Evolutionary conservation across 257 asterid species (phyloP).

Genomic region (Solanum sparsipilum): DNA sequence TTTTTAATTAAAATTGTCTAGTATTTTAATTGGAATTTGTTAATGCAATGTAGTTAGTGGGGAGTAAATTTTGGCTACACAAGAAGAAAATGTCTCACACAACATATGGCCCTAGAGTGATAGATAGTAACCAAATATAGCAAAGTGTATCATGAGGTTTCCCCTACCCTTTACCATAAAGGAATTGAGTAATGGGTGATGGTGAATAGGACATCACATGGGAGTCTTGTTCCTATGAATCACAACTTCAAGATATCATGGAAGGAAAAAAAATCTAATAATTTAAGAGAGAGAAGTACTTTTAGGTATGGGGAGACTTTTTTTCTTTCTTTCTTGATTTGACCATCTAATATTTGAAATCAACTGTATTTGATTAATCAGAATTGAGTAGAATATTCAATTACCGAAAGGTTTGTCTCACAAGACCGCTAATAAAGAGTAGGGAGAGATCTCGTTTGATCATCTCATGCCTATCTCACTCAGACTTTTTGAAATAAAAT

Average conservation of each 20-base stretch:
- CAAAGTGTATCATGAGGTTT: slow-evolving; percentile 14
- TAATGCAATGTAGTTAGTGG: neutral
- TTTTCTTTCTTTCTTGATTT: neutral
- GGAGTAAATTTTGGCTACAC: neutral
- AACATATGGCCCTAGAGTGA: neutral
- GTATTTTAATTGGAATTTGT: neutral
- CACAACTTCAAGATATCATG: neutral
- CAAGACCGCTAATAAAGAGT: neutral
- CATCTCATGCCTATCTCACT: neutral
- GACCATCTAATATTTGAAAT: neutral
- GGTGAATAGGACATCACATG: slow-evolving; percentile 31
- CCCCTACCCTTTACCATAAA: slow-evolving; percentile 24
- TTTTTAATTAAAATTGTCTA: neutral
- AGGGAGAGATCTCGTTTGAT: neutral
- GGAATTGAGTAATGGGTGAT: slow-evolving; percentile 15
- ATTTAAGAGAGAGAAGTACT: slow-evolving; percentile 13
- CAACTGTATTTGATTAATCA: neutral
- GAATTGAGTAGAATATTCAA: neutral
- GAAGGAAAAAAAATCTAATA: neutral
- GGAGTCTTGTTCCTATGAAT: slow-evolving; percentile 20
- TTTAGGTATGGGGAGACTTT: neutral
- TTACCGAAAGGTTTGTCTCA: neutral
- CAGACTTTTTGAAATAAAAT: no score
- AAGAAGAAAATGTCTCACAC: neutral
- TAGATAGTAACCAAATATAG: slow-evolving; percentile 4